Percentiles rank a stretch among this genome's conserved stretches.
These are phyloP conservation scores for Leptographium lundbergii DNA, from an alignment of 2,329 filamentous ascomycete genomes.

Conservation along the genomic window DNA sequence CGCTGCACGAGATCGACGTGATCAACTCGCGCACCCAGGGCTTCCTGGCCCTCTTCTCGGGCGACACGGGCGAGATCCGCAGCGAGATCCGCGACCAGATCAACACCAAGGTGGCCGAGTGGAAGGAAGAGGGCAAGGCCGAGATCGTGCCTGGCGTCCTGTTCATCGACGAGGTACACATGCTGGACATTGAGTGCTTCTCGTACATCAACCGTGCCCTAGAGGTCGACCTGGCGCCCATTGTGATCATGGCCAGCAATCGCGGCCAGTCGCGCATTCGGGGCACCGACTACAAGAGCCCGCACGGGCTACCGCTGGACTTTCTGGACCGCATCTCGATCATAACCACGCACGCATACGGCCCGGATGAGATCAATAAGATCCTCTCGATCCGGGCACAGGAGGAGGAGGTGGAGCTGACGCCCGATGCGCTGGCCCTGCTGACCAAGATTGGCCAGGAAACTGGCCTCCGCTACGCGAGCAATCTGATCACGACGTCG, in stretches of 20 bases:
- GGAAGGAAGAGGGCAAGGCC: constrained; percentile 98
- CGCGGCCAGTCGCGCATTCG: constrained; percentile 82
- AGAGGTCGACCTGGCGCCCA: constrained; percentile 86
- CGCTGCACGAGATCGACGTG: constrained; percentile 95
- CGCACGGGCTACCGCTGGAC: constrained; percentile 87
- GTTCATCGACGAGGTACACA: constrained; percentile 98
- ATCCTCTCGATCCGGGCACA: constrained; percentile 86
- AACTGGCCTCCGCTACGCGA: constrained; percentile 86
- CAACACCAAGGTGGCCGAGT: constrained; percentile 96
- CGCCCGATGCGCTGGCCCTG: constrained; percentile 77
- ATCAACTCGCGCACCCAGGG: constrained; percentile 99
- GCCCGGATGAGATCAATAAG: constrained; percentile 72
- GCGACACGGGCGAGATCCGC: constrained; percentile 94
- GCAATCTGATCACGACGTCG: constrained; percentile 91
- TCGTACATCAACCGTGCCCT: constrained; percentile 96
- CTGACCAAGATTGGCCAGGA: constrained; percentile 94
- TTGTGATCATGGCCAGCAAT: constrained; percentile 99
- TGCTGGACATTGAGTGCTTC: constrained; percentile 99
- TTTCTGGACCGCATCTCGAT: constrained; percentile 95
- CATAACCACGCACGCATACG: constrained; percentile 83
- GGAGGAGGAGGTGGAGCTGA: constrained; percentile 90
- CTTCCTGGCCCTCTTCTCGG: constrained; percentile 92
- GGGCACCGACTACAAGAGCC: constrained; percentile 84
- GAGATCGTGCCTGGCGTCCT: constrained; percentile 94
- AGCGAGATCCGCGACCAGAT: constrained; percentile 97